These are phyloP conservation scores for Pigoraptor vietnamica DNA, from an alignment of 78 protist species.

Conservation along the genomic window DNA sequence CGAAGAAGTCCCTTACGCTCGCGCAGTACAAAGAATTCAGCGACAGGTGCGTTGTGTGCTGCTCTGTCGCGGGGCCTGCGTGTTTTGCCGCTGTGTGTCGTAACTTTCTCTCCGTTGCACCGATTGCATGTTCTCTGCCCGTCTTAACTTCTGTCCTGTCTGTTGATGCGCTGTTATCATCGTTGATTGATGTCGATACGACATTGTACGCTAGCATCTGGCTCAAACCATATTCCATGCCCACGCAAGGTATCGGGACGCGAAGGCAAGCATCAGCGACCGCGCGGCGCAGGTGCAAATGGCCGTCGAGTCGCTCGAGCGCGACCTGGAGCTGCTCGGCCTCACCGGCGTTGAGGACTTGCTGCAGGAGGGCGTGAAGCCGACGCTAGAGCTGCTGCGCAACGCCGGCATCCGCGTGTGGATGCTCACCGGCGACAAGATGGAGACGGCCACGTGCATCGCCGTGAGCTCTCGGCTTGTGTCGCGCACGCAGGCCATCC, in stretches of 20 bases:
- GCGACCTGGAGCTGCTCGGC: constrained; percentile 74
- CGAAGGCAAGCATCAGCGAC: constrained; percentile 53
- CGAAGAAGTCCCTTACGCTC: background rate
- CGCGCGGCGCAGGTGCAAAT: constrained; percentile 45
- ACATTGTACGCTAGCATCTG: no score
- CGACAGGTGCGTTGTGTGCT: background rate
- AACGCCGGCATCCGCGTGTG: constrained; percentile 84
- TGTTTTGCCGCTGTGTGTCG: no score
- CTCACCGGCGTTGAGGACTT: constrained; percentile 91
- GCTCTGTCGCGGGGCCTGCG: background rate
- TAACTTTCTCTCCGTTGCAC: no score
- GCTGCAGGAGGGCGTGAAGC: constrained; percentile 76
- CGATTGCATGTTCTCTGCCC: no score
- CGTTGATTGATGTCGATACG: no score
- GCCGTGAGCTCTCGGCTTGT: constrained; percentile 73
- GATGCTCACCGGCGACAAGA: constrained; percentile 98
- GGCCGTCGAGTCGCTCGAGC: constrained; percentile 29
- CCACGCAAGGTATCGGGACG: constrained; percentile 14
- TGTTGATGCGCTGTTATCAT: no score
- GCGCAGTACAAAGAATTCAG: background rate
- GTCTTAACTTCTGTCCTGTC: no score
- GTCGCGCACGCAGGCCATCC: constrained; percentile 24
- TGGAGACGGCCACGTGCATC: constrained; percentile 90
- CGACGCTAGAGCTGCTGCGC: constrained; percentile 38
- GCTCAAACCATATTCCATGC: background rate